Evolutionary conservation across 148 eudicot species (phyloP), one percentile per base, ranked within the genome.

Genomic region (Oxyria digyna): DNA sequence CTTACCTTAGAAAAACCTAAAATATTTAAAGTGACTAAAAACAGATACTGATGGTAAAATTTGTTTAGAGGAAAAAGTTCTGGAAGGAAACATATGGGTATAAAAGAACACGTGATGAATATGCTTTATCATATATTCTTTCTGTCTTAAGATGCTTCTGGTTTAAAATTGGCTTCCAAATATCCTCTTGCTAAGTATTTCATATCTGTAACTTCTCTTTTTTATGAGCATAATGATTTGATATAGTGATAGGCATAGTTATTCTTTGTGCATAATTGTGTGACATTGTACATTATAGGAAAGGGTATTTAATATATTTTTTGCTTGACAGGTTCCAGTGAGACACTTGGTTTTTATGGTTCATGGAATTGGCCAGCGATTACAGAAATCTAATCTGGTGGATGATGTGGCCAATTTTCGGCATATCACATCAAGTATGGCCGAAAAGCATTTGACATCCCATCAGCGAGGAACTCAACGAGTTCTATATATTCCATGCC

Each of bases 301-400:
- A 6, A 31, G 31, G 65, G 65, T 14, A 59, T 27, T 31, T 59
- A 38, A 59, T 59, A 29, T 6, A 10, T 9, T n/a, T 43, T n/a
- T 54, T 48, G 13, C 27, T 43, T 75, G 59, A 63, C 73, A 94
- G 98, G 99, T 95, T 73, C 97, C 96, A 26, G 99, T 95, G 77
- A 83, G 83, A 43, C 99, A 95, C 79, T 72, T 95, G 77, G 97
- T 95, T 41, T 95, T 95, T 82, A 95, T 95, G 99, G 97, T 94
- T 67, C 99, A 91, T 81, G 99, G 99, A 70, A 95, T 91, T 78
- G 99, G 99, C 75, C 99, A 95, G 81, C 87, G 99, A 74, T 81
- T 95, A 84, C 93, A 88, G 78, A 91, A 88, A 71, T 88, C 99
- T 20, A 95, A 85, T 80, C 76, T 95, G 67, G 96, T 95, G 45